These are phyloP conservation scores for Cladosporium sphaerospermum DNA, from an alignment of 2,329 filamentous ascomycete genomes.

Conservation along the genomic window DNA sequence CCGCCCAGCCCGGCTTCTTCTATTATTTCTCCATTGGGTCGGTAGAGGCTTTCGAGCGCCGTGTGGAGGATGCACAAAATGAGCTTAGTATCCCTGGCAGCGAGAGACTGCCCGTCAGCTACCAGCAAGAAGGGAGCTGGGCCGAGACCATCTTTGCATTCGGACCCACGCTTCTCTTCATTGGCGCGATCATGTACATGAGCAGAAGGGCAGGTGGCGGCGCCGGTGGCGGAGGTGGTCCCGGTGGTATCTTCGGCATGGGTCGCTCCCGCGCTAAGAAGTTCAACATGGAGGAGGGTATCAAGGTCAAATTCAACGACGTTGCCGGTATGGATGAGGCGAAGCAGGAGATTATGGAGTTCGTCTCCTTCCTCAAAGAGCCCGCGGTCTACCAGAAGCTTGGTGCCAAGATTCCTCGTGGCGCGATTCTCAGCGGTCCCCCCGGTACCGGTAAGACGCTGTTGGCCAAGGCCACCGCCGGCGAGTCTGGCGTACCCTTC, in stretches of 20 bases:
- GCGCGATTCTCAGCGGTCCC: slow-evolving; percentile 93
- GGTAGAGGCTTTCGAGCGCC: slow-evolving; percentile 83
- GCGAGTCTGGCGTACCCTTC: slow-evolving; percentile 94
- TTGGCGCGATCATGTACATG: slow-evolving; percentile 75
- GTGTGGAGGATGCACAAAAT: slow-evolving; percentile 78
- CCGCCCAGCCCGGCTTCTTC: slow-evolving; percentile 61
- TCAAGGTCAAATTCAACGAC: slow-evolving; percentile 95
- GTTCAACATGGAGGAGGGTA: slow-evolving; percentile 93
- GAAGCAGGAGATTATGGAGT: slow-evolving; percentile 98
- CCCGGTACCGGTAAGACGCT: slow-evolving; percentile 98
- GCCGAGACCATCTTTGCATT: slow-evolving; percentile 71
- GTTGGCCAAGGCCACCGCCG: slow-evolving; percentile 92
- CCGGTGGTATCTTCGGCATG: slow-evolving; percentile 86
- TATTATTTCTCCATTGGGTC: slow-evolving; percentile 97
- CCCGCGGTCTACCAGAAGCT: slow-evolving; percentile 88
- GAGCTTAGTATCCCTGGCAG: slow-evolving; percentile 77
- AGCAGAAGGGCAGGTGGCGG: slow-evolving; percentile 67
- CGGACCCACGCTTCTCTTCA: slow-evolving; percentile 78
- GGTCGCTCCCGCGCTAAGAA: slow-evolving; percentile 92
- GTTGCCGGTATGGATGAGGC: slow-evolving; percentile 98
- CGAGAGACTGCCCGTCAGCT: slow-evolving; percentile 92
- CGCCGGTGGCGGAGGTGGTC: slow-evolving; percentile 51
- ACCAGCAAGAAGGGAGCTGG: slow-evolving; percentile 68
- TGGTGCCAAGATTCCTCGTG: slow-evolving; percentile 94
- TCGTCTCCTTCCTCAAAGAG: slow-evolving; percentile 93